Evolutionary conservation across 2,329 filamentous ascomycete species (phyloP), one percentile per base, ranked within the genome.

Genomic region (Madurella mycetomatis): DNA sequence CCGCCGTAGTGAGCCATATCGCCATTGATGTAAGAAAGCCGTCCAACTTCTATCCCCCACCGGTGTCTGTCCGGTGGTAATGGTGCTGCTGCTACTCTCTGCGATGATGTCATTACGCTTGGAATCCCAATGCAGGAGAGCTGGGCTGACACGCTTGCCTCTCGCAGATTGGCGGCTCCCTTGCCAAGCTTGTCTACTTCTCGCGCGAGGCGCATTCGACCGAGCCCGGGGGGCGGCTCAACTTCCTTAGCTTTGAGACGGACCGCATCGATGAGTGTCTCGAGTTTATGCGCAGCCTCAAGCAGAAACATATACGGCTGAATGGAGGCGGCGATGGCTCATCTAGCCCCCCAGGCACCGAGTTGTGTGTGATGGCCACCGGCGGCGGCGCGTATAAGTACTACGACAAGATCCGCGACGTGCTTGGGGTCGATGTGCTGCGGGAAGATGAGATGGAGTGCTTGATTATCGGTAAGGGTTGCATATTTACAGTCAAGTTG

Each of bases 371-470:
- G 60, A 95, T 97, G 84, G 94, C 94, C 2, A 99, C 94, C 0
- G 94, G 94, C 5, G 94, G 94, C 30, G 94, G 94, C 17, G 92
- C 94, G 5, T 97, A 89, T 78, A 96, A 97, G 71, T 99, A 89
- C 73, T 96, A 97, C 70, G 91, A 97, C 69, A 86, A 85, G 70
- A 90, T 99, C 64, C 86, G 85, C 67, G 83, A 92, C 58, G 84
- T 86, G 4, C 75, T 99, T 48, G 88, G 88, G 13, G 89, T 96
- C 1, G 88, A 96, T 67, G 91, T 99, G 17, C 77, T 92, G 65
- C 80, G 91, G 42, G 94, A 97, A 72, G 94, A 99, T 66, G 94
- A 99, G 74, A 99, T 99, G 94, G 91, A 96, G 71, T 99, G 94
- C 68, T 75, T 99, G 55, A 99, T 99, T 60, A 94, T 94, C 66